Evolutionary conservation across 2,329 filamentous ascomycete species (phyloP).

Genomic region (Aspergillus viridinutans): DNA sequence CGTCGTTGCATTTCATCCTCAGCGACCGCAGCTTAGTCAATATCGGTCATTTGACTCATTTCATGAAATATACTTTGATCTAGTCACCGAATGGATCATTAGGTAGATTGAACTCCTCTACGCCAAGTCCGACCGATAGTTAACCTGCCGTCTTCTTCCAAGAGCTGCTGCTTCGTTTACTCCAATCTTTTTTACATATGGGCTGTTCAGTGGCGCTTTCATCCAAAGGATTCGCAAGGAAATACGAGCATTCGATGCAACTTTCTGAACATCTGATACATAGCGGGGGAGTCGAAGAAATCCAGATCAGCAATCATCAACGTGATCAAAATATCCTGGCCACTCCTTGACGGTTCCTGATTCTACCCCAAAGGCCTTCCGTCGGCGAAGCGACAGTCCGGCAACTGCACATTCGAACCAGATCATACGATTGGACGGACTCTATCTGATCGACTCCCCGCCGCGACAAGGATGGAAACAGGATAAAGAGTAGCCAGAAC

Average conservation of each 20-base stretch:
- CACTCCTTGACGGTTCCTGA: neutral
- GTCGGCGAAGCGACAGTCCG: conserved; percentile 7
- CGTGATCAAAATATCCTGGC: neutral
- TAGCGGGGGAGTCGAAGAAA: neutral
- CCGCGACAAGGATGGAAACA: conserved; percentile 1
- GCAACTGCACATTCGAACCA: conserved; percentile 1
- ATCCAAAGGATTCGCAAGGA: neutral
- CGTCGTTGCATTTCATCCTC: neutral
- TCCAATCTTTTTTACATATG: neutral
- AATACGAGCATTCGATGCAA: conserved; percentile 14
- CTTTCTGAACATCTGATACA: conserved; percentile 12
- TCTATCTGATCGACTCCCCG: neutral
- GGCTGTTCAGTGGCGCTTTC: neutral
- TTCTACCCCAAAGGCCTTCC: conserved; percentile 8
- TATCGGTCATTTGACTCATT: too few species aligned
- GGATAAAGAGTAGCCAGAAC: conserved; percentile 2
- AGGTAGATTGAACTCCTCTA: neutral
- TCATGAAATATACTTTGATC: neutral
- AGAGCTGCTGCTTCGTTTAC: neutral
- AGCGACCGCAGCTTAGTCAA: too few species aligned
- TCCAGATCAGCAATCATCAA: conserved; percentile 2
- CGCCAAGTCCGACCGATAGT: too few species aligned
- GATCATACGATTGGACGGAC: conserved; percentile 11
- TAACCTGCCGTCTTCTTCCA: neutral
- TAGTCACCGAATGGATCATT: neutral